phyloP scores from a whole-genome alignment of 306 rosid species.

The Myrica gale region DNA sequence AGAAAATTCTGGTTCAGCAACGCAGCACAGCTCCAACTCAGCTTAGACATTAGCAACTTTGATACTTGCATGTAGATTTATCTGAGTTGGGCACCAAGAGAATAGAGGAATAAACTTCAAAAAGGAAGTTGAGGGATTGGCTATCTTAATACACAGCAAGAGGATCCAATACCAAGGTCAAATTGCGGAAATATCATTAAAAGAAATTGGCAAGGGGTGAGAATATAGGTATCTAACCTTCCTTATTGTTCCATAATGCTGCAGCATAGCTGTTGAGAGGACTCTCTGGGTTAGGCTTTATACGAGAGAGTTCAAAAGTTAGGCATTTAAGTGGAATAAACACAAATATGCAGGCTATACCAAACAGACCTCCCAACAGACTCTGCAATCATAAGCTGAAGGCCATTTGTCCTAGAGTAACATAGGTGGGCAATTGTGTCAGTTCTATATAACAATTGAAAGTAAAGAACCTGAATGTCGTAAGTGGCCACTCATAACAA shows the following conservation, averaged over 20 bases:
- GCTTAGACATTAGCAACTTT: too few species aligned
- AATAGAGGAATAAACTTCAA: slow-evolving; percentile 48
- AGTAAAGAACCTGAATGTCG: background rate
- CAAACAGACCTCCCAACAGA: slow-evolving; percentile 77
- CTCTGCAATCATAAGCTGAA: slow-evolving; percentile 93
- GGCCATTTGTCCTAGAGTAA: slow-evolving; percentile 90
- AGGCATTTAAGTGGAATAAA: slow-evolving; percentile 27
- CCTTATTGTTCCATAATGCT: slow-evolving; percentile 75
- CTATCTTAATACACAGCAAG: too few species aligned
- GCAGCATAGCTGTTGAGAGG: slow-evolving; percentile 95
- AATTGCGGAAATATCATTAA: too few species aligned
- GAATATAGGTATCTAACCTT: slow-evolving; percentile 51
- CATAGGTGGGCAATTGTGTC: slow-evolving; percentile 10
- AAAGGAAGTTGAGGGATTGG: too few species aligned
- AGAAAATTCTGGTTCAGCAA: too few species aligned
- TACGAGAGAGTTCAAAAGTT: slow-evolving; percentile 31
- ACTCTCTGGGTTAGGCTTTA: slow-evolving; percentile 95
- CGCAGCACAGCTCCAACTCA: too few species aligned
- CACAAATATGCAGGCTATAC: slow-evolving; percentile 17
- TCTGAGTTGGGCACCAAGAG: too few species aligned
- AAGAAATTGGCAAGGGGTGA: background rate
- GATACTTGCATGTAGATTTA: too few species aligned
- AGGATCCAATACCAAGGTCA: too few species aligned
- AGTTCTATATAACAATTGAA: slow-evolving; percentile 14
- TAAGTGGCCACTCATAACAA: too few species aligned